phyloP scores from a whole-genome alignment of 2,329 filamentous ascomycete genomes.

The Exophiala oligosperma region DNA sequence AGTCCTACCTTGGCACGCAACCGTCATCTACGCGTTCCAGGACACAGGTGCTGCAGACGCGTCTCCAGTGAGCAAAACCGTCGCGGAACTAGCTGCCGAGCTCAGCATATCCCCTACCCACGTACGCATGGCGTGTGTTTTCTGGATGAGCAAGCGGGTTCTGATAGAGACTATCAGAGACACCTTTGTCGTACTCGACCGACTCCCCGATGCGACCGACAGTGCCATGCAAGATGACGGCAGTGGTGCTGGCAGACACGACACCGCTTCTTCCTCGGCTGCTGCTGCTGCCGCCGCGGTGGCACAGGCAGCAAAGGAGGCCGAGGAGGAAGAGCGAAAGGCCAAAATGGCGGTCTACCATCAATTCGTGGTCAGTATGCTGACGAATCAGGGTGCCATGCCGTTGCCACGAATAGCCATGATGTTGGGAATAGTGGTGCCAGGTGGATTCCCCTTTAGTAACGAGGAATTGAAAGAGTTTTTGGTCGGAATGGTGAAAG shows the following conservation, averaged over 20 bases:
- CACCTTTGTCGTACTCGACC: constrained; percentile 59
- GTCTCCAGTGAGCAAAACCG: constrained; percentile 38
- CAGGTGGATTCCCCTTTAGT: constrained; percentile 84
- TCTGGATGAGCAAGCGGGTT: constrained; percentile 63
- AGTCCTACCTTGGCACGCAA: constrained; percentile 80
- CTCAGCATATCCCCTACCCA: constrained; percentile 58
- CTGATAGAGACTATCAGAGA: constrained; percentile 46
- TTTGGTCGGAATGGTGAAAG: constrained; percentile 72
- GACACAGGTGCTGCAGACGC: constrained; percentile 39
- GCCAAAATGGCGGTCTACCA: constrained; percentile 77
- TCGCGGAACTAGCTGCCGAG: constrained; percentile 46
- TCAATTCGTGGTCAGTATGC: constrained; percentile 91
- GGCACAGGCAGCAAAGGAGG: constrained; percentile 43
- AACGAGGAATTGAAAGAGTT: constrained; percentile 85
- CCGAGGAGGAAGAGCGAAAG: constrained; percentile 59
- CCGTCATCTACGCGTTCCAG: constrained; percentile 80
- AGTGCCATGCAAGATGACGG: constrained; percentile 23
- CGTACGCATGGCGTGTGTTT: constrained; percentile 60
- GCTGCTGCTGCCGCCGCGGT: constrained; percentile 37
- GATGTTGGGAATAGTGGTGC: constrained; percentile 92
- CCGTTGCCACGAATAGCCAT: constrained; percentile 77
- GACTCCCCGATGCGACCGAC: constrained; percentile 39
- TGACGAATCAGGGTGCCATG: constrained; percentile 89
- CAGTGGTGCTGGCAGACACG: constrained; percentile 20
- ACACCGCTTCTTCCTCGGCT: constrained; percentile 3